Conservation (phyloP, 116 monocot species). For the Phalaenopsis hybrid region DNA sequence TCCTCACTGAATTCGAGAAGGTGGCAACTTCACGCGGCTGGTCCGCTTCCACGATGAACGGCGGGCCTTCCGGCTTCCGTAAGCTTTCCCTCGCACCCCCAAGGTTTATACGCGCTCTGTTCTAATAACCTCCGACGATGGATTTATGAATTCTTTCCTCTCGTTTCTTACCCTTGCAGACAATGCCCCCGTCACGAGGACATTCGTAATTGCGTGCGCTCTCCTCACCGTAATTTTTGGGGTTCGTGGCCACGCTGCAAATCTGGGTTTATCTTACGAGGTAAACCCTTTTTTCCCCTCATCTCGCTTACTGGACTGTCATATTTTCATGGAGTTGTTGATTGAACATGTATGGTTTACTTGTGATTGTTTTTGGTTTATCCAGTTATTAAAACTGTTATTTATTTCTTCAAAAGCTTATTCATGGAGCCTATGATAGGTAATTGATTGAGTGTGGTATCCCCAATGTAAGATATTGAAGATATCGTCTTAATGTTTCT, state of each 20-base stretch:
- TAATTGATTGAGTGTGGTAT: neutral
- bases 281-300: conserved; percentile 14
- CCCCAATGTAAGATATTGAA: neutral
- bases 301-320: neutral
- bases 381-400: neutral
- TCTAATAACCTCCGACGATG: neutral
- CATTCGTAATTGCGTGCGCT: conserved; percentile 46
- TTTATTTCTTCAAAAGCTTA: neutral
- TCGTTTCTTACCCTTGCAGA: conserved; percentile 24
- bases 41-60: conserved; percentile 42
- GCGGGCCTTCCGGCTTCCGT: conserved; percentile 77
- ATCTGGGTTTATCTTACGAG: conserved; percentile 63
- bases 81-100: neutral
- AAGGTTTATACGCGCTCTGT: neutral
- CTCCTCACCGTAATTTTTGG: conserved; percentile 57
- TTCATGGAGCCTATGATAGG: neutral
- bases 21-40: neutral
- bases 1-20: no score
- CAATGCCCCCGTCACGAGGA: conserved; percentile 76
- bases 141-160: neutral
- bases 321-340: neutral
- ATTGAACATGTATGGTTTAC: neutral
- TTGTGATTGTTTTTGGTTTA: neutral
- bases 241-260: conserved; percentile 30
- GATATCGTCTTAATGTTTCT: neutral